Base-by-base conservation (phyloP, 306 rosid species). In the Vigna trinervia region DNA sequence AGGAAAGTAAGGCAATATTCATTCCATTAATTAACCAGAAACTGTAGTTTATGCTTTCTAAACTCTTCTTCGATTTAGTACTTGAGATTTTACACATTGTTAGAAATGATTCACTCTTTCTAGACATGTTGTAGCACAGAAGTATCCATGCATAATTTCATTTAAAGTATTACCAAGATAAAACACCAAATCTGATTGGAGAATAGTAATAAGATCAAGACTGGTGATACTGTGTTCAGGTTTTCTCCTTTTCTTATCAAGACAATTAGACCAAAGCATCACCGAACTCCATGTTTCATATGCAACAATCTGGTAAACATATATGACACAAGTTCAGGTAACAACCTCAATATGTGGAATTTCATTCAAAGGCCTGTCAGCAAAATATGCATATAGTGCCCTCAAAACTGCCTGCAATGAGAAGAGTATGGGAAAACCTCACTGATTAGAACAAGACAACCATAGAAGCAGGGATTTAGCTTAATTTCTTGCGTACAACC, bases 281-380 rank as follows among this genome's bases (percentile, higher is more conserved):
- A 79, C 51, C 34, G 51, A 71, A 61, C 46, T 26, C 50, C 64
- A 62, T 61, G 65, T 69, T 5, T 26, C 38, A 56, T 17, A 50
- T 19, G 61, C 52, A 58, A 26, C 62, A 69, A 72, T 59, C 43
- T 47, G 63, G 47, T 32, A 45, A 68, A 71, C 32, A 58, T 22
- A 65, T 4, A 9, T 48, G n/a, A 63, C 15, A 48, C 41, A 54
- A 54, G 64, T 14, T 62, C 19, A 48, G 46, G 38, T 69, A 74
- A 92, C 99, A 74, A 92, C 99, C 98, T 96, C 99, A 46, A 96
- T 92, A 69, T 96, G 94, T 7, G 99, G 99, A 87, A 96, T 80
- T 85, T 96, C 99, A 79, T 89, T 86, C 87, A 96, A 76, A 78
- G 99, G 99, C 70, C 97, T 88, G 76, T 96, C 99, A 20, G 98